Percentiles rank a stretch among this genome's conserved stretches.
These are phyloP conservation scores for Corchorus olitorius DNA, from an alignment of 345 rosid species.

Conservation along the genomic window DNA sequence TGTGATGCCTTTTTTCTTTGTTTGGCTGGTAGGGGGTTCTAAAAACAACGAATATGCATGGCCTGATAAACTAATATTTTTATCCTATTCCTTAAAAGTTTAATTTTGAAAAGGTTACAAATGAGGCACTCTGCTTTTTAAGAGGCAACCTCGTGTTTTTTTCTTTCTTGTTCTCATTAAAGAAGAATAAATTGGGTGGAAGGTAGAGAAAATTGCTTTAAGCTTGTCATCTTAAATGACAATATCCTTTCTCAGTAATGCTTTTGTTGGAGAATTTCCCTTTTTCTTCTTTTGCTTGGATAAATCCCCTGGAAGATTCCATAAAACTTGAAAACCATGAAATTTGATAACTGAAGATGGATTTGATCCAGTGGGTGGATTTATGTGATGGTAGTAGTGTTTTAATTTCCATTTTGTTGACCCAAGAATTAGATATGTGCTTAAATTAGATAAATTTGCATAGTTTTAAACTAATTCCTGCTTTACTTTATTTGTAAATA, in stretches of 20 bases:
- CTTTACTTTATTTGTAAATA: background rate
- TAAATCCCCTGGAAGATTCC: background rate
- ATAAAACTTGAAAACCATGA: background rate
- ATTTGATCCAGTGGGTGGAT: background rate
- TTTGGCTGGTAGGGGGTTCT: background rate
- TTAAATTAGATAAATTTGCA: background rate
- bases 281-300: background rate
- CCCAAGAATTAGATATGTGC: background rate
- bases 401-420: background rate
- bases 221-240: background rate
- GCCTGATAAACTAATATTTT: slow-evolving; percentile 5
- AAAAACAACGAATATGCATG: slow-evolving; percentile 5
- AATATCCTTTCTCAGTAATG: background rate
- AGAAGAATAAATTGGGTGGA: background rate
- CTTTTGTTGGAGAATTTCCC: background rate
- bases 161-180: background rate
- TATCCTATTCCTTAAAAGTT: background rate
- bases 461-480: background rate
- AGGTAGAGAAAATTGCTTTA: slow-evolving; percentile 9
- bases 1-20: background rate
- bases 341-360: background rate
- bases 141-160: background rate
- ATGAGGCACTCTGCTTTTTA: background rate
- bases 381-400: background rate
- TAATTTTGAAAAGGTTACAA: background rate